Percentiles rank a stretch among this genome's conserved stretches.
These are phyloP conservation scores for Peniophora sp. DNA, from an alignment of 1,284 basidiomycete species.

Conservation along the genomic window DNA sequence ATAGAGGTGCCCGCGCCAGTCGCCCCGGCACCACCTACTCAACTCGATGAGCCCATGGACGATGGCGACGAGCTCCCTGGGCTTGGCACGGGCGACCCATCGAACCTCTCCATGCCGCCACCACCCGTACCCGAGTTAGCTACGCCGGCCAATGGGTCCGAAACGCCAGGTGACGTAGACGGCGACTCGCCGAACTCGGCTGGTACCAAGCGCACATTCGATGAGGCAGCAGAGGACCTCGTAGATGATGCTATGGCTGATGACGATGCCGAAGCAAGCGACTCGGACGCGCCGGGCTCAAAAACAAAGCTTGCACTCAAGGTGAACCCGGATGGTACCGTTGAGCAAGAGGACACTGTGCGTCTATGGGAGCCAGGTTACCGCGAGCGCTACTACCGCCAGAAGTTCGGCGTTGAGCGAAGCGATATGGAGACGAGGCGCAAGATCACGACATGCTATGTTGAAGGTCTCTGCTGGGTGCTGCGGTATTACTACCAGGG, in stretches of 20 bases:
- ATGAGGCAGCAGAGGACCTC: slow-evolving; percentile 38
- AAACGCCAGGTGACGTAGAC: slow-evolving; percentile 1
- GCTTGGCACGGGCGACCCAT: slow-evolving; percentile 13
- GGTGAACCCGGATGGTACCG: slow-evolving; percentile 81
- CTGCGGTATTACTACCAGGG: slow-evolving; percentile 98
- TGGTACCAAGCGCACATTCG: slow-evolving; percentile 66
- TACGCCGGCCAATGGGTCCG: slow-evolving; percentile 3
- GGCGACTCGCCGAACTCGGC: slow-evolving; percentile 16
- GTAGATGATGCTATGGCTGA: slow-evolving; percentile 32
- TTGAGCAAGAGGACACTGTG: slow-evolving; percentile 90
- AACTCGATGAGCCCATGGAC: background rate
- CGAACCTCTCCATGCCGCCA: background rate
- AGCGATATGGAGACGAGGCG: slow-evolving; percentile 64
- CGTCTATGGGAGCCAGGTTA: slow-evolving; percentile 94
- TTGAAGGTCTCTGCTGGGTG: slow-evolving; percentile 97
- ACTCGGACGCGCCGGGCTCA: slow-evolving; percentile 40
- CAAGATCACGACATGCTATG: slow-evolving; percentile 79
- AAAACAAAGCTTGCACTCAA: slow-evolving; percentile 46
- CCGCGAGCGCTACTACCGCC: slow-evolving; percentile 88
- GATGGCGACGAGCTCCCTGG: slow-evolving; percentile 17
- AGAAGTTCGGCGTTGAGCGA: slow-evolving; percentile 84
- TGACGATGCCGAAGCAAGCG: slow-evolving; percentile 34
- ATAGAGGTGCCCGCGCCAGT: slow-evolving; percentile 9
- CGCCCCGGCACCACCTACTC: slow-evolving; percentile 3
- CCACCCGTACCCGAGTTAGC: slow-evolving; percentile 1